A percentile compares a stretch with the other conserved stretches of the same genome.
phyloP scores from a whole-genome alignment of 208 protist genomes.

The Eutreptiella sp. region DNA sequence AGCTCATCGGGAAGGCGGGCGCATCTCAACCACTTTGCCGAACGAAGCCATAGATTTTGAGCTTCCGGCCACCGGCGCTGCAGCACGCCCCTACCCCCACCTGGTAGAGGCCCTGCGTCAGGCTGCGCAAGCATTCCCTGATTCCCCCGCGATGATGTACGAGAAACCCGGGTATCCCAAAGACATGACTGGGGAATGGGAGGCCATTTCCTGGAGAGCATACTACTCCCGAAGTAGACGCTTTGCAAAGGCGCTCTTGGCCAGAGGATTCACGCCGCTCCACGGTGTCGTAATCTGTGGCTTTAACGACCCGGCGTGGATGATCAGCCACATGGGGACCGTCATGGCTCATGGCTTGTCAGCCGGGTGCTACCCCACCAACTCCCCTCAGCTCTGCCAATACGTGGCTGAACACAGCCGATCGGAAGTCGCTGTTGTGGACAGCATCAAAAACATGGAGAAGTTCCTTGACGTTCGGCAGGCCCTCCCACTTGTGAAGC shows the following conservation, averaged over 20 bases:
- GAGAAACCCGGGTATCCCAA: no score
- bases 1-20: no score
- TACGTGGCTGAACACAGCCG: constrained; percentile 39
- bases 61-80: no score
- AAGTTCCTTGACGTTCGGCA: constrained; percentile 39
- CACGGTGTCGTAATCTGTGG: constrained; percentile 47
- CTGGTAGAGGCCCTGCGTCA: no score
- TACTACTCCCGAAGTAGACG: constrained; percentile 23
- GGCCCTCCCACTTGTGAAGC: constrained; percentile 8
- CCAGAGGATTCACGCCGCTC: constrained; percentile 12
- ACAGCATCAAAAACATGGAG: constrained; percentile 35
- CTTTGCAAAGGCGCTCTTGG: constrained; percentile 33
- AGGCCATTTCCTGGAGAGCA: constrained; percentile 31
- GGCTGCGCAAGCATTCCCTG: no score
- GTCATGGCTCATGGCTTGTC: constrained; percentile 47
- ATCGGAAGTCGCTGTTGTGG: constrained; percentile 34
- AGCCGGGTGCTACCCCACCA: constrained; percentile 53
- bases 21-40: no score
- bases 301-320: constrained; percentile 62
- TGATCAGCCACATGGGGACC: constrained; percentile 42
- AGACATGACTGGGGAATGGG: no score
- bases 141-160: no score
- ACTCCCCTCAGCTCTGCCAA: constrained; percentile 33
- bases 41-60: no score
- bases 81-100: no score